Evolutionary conservation across 2,329 filamentous ascomycete species (phyloP), one percentile per base, ranked within the genome.

Genomic region (Nemania diffusa): DNA sequence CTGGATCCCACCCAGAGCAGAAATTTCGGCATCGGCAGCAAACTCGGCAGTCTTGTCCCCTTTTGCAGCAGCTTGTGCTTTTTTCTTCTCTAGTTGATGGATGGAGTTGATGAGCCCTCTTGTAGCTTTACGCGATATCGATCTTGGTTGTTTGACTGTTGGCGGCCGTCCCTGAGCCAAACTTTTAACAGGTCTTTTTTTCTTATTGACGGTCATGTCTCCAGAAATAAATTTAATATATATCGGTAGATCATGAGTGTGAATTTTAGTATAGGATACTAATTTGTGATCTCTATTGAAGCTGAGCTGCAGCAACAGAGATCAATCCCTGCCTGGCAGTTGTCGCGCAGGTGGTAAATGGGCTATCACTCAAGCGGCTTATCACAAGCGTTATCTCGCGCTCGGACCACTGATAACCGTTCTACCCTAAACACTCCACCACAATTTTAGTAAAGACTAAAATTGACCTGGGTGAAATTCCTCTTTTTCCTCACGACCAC

Each of bases 111-210:
- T 92, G 69, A 91, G 81, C 32, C 82, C 81, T 73, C 89, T 85
- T 51, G 88, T 90, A 27, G 88, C 85, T 76, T 88, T 91, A 67
- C 89, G 85, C 3, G 89, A 88, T 73, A 91, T 89, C 5, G 88
- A 86, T 69, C 83, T 84, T 8, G 81, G 79, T 22, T 83, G 80
- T 69, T 84, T 85, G 37, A 82, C 78, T 1, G 82, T 84, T 9
- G 88, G 88, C 2, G 87, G 86, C n/a, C 89, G 84, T 15, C 88
- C 85, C 24, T 81, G 81, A 34, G 84, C 78, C 42, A 87, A 73
- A 44, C 80, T 85, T 72, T 84, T 87, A 4, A 78, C 69, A 55
- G 76, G 75, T 62, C 80, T 80, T 60, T 81, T 84, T 76, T 81
- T 84, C 75, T 84, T 84, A 75, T 85, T 81, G 11, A 76, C 72